Conservation (phyloP, 2,329 filamentous ascomycete species). For the Ceratocystis harringtonii region DNA sequence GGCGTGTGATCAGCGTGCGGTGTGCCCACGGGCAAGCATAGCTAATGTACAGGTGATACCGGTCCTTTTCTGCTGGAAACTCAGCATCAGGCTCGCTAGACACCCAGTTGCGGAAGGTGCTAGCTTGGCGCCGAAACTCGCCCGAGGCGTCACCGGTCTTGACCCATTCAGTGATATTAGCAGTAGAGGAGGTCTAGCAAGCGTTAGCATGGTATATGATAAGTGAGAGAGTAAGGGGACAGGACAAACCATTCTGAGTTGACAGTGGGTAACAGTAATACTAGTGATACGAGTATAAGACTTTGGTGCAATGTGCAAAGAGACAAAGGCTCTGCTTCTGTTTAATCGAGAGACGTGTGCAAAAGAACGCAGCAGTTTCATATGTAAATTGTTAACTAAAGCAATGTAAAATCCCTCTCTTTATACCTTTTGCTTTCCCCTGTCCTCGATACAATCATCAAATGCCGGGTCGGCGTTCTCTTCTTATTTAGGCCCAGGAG, state of each 20-base stretch:
- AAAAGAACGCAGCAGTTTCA: not conserved
- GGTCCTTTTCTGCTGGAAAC: conserved; percentile 72
- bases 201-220: not conserved
- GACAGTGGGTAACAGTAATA: not conserved
- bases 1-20: conserved; percentile 70
- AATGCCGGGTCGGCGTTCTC: no score
- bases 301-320: not conserved
- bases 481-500: no score
- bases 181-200: not conserved
- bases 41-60: conserved; percentile 90
- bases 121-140: conserved; percentile 83
- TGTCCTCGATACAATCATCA: no score
- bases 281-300: not conserved
- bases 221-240: not conserved
- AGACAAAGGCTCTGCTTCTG: not conserved
- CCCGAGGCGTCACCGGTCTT: conserved; percentile 60
- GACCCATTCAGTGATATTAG: conserved; percentile 67
- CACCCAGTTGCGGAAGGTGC: conserved; percentile 68
- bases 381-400: not conserved
- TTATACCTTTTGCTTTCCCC: not conserved
- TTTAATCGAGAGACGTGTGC: not conserved
- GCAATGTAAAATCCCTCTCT: not conserved
- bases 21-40: conserved; percentile 94
- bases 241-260: conserved; percentile 3
- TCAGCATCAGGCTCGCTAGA: conserved; percentile 54